Conservation (phyloP, 148 eudicot species). For the Hydrangea macrophylla region DNA sequence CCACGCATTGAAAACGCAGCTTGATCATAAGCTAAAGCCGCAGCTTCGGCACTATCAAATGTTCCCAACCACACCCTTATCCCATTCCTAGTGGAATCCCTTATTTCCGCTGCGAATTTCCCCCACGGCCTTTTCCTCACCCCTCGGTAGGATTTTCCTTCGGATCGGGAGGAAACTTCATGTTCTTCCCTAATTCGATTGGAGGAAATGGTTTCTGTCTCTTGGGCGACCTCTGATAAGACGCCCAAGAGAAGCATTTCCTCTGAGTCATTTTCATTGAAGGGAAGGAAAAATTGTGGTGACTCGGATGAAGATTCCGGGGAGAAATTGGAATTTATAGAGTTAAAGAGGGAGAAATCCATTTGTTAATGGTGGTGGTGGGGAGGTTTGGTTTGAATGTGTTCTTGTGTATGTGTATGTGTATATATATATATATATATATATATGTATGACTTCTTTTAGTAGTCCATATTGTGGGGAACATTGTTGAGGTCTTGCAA, state of each 20-base stretch:
- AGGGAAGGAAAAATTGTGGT: conserved; percentile 40
- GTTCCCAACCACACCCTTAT: conserved; percentile 80
- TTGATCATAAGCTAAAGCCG: conserved; percentile 74
- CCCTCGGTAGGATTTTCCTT: conserved; percentile 36
- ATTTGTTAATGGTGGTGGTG: conserved; percentile 23
- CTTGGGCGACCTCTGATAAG: conserved; percentile 22
- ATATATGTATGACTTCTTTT: not conserved
- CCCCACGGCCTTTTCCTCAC: conserved; percentile 80
- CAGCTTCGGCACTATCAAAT: conserved; percentile 68
- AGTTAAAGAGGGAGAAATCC: conserved; percentile 22
- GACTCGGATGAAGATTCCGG: conserved; percentile 29
- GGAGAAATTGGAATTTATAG: conserved; percentile 21
- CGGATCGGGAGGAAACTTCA: conserved; percentile 32
- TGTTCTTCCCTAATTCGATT: conserved; percentile 26
- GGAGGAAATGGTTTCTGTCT: conserved; percentile 6
- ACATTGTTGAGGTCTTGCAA: not conserved
- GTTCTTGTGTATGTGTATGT: not conserved
- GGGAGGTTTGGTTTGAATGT: conserved; percentile 1
- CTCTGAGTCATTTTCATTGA: conserved; percentile 58
- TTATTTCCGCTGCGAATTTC: conserved; percentile 69
- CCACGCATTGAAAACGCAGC: conserved; percentile 70
- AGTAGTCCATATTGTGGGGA: not conserved
- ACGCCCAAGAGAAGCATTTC: conserved; percentile 65
- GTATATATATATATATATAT: too few species aligned
- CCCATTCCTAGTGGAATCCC: conserved; percentile 77